Evolutionary conservation across 73 alveolate genomes (phyloP).

Genomic region (Tetrahymena elliotti): DNA sequence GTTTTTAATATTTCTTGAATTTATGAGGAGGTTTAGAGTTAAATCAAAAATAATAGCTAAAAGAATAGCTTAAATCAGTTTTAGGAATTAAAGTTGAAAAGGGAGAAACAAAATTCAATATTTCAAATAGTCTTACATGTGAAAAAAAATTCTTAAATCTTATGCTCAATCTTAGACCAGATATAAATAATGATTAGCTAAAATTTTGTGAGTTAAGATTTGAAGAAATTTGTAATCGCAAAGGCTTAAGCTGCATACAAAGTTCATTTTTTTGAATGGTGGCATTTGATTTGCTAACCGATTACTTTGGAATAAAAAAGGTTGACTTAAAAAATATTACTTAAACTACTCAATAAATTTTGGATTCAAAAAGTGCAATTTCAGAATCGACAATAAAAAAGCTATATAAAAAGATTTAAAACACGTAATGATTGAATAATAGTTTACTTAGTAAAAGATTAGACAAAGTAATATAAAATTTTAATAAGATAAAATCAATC

Average conservation of each 20-base stretch:
- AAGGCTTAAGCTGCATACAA: background rate
- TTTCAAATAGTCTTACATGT: background rate
- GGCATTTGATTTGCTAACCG: background rate
- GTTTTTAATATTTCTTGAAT: background rate
- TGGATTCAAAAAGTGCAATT: background rate
- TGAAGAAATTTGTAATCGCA: background rate
- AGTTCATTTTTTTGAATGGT: background rate
- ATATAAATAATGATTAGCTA: background rate
- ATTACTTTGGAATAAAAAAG: background rate
- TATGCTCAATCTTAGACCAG: background rate
- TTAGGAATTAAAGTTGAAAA: background rate
- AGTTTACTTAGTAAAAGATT: too few relatives aligned
- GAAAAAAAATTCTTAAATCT: background rate
- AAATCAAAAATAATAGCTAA: background rate
- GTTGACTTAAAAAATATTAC: background rate
- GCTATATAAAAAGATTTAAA: too few relatives aligned
- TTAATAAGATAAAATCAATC: too few relatives aligned
- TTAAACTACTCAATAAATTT: background rate
- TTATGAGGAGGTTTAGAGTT: background rate
- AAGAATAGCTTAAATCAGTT: background rate
- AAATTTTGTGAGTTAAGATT: background rate
- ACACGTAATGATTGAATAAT: too few relatives aligned
- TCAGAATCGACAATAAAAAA: background rate
- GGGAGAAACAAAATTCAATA: background rate
- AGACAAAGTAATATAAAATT: too few relatives aligned